Evolutionary conservation across 441 rosid genomes (phyloP).

Genomic region (Capsella rubella): DNA sequence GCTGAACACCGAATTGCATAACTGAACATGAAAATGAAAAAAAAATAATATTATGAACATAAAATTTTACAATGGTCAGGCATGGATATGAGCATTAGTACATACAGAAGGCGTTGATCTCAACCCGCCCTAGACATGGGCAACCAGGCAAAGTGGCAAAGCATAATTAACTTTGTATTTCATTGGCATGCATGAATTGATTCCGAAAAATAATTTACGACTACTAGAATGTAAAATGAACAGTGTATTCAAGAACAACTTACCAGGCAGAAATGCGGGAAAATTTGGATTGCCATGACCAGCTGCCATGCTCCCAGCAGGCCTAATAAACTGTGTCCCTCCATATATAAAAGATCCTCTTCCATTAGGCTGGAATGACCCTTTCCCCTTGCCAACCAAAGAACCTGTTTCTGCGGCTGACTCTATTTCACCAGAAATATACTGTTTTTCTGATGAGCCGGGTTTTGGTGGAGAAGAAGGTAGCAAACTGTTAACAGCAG

Average conservation of each 20-base stretch:
- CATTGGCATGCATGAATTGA: conserved; percentile 12
- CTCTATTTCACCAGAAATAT: conserved; percentile 66
- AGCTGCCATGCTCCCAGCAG: conserved; percentile 64
- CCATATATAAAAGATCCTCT: conserved; percentile 72
- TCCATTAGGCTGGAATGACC: conserved; percentile 68
- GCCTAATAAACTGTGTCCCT: conserved; percentile 77
- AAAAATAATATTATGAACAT: not conserved
- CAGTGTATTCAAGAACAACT: conserved; percentile 22
- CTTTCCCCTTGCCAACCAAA: conserved; percentile 74
- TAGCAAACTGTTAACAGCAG: conserved; percentile 64
- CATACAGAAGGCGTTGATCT: conserved; percentile 8
- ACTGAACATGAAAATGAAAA: conserved; percentile 31
- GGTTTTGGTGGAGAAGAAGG: conserved; percentile 76
- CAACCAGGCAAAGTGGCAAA: not conserved
- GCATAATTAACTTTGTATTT: conserved; percentile 17
- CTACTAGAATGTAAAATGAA: conserved; percentile 19
- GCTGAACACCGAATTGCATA: conserved; percentile 85
- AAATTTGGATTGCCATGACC: conserved; percentile 83
- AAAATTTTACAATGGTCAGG: conserved; percentile 16
- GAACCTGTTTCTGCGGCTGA: conserved; percentile 64
- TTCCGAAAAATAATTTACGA: conserved; percentile 21
- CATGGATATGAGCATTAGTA: conserved; percentile 7
- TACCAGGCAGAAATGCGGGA: conserved; percentile 91
- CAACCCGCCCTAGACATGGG: conserved; percentile 12
- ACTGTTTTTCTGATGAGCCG: conserved; percentile 52